Evolutionary conservation across 805 yeast genomes (phyloP).

Genomic region (Candida patagonica): DNA sequence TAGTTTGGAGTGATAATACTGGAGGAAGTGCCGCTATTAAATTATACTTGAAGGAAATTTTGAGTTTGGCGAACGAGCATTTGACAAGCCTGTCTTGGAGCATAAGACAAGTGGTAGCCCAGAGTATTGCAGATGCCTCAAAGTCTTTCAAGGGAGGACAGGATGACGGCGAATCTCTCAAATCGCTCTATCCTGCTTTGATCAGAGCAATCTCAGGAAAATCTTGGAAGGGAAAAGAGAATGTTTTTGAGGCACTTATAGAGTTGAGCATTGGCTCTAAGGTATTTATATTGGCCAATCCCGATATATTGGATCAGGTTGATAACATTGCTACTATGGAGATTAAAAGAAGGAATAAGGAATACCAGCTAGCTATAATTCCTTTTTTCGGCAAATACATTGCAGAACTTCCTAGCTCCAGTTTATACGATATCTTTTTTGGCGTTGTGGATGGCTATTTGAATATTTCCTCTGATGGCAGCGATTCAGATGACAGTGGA

Average conservation of each 20-base stretch:
- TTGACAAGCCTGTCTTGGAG: conserved; percentile 47
- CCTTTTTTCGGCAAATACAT: conserved; percentile 45
- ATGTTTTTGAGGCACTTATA: conserved; percentile 61
- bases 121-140: conserved; percentile 24
- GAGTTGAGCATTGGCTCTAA: conserved; percentile 42
- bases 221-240: conserved; percentile 83
- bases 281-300: conserved; percentile 23
- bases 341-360: conserved; percentile 54
- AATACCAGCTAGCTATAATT: conserved; percentile 51
- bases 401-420: conserved; percentile 27
- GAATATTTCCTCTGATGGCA: conserved; percentile 33
- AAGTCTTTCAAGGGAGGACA: conserved; percentile 5
- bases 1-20: conserved; percentile 71
- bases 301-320: conserved; percentile 31
- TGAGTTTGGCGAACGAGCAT: conserved; percentile 39
- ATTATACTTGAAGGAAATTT: conserved; percentile 62
- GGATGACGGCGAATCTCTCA: conserved; percentile 12
- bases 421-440: conserved; percentile 29
- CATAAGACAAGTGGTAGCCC: conserved; percentile 62
- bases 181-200: conserved; percentile 40
- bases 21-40: conserved; percentile 65
- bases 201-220: conserved; percentile 62
- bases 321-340: conserved; percentile 45
- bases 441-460: conserved; percentile 27
- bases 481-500: conserved; percentile 32